Evolutionary conservation across 345 rosid species (phyloP), one percentile per base, ranked within the genome.

Genomic region (Citrus medica): DNA sequence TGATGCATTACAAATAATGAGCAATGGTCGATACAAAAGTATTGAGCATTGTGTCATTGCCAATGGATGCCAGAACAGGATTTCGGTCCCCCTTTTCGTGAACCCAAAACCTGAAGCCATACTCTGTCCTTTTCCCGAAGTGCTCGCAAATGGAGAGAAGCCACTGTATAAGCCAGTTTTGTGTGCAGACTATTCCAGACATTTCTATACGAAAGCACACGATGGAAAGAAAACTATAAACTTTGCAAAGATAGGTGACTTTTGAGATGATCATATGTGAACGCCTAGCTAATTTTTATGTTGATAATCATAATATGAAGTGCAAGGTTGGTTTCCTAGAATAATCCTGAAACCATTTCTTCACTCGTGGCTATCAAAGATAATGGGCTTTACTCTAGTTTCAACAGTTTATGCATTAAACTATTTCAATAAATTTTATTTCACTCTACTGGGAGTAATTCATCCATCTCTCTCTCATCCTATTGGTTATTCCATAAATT

Each of bases 131-230:
- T 33, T 66, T 32, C 46, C 33, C 27, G 78, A 83, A 72, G 69
- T 60, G 4, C 60, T 83, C 17, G 78, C 62, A 12, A 56, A 40
- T 14, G 82, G 78, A 6, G 71, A 79, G 59, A 42, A 79, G 30
- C 71, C 87, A 4, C 46, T 61, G 0, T 81, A 84, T 40, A 79
- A 74, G 63, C 67, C 76, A 32, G 66, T 84, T 17, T 7, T 79
- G 3, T 84, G 79, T 27, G 79, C 84, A 2, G 86, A 84, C 40
- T 84, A 84, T 71, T 76, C 78, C 22, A 84, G 71, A 72, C 84
- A 84, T 76, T 84, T 80, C 78, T 84, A 78, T 76, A 78, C 63
- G 56, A 84, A 80, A 64, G 82, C 79, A 30, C 86, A 84, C 67
- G 82, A 84, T 46, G 86, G 86, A 12, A 84, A 42, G 48, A 42